Percentiles rank a stretch among this genome's conserved stretches.
Conservation (phyloP, 352 stramenopile species). For the Peronospora farinosa region DNA sequence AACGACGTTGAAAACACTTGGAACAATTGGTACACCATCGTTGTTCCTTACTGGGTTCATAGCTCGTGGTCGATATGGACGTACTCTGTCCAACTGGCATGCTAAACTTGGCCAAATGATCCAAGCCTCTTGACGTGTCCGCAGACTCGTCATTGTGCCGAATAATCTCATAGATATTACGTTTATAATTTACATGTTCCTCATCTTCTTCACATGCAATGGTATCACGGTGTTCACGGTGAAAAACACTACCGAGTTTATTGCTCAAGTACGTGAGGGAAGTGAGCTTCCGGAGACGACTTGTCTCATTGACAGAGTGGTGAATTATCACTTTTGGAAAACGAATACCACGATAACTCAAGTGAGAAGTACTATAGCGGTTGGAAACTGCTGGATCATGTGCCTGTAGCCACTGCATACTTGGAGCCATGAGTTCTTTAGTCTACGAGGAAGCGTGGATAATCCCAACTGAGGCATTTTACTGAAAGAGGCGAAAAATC, state of each 20-base stretch:
- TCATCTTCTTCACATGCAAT: constrained; percentile 58
- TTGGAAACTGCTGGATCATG: constrained; percentile 11
- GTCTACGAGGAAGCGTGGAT: constrained; percentile 10
- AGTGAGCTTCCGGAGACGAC: constrained; percentile 48
- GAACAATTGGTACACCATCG: constrained; percentile 73
- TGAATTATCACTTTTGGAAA: constrained; percentile 9
- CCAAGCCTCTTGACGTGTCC: constrained; percentile 10
- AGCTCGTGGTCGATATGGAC: constrained; percentile 17
- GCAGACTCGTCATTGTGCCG: constrained; percentile 28
- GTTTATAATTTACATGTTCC: constrained; percentile 26
- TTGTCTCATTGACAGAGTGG: constrained; percentile 30
- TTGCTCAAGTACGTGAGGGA: constrained; percentile 50
- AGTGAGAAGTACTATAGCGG: constrained; percentile 8
- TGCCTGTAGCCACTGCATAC: constrained; percentile 9
- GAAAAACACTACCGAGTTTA: constrained; percentile 53
- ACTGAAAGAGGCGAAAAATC: too few species aligned
- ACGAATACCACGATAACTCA: constrained; percentile 1
- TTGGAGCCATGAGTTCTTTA: constrained; percentile 8
- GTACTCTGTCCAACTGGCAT: constrained; percentile 14
- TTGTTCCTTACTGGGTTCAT: constrained; percentile 62
- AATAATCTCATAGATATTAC: constrained; percentile 52
- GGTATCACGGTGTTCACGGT: constrained; percentile 48
- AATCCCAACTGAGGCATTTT: constrained; percentile 28
- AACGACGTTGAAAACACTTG: constrained; percentile 65
- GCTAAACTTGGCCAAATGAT: constrained; percentile 25